phyloP scores from a whole-genome alignment of 768 basidiomycete species.

The Suillus alpinus region DNA sequence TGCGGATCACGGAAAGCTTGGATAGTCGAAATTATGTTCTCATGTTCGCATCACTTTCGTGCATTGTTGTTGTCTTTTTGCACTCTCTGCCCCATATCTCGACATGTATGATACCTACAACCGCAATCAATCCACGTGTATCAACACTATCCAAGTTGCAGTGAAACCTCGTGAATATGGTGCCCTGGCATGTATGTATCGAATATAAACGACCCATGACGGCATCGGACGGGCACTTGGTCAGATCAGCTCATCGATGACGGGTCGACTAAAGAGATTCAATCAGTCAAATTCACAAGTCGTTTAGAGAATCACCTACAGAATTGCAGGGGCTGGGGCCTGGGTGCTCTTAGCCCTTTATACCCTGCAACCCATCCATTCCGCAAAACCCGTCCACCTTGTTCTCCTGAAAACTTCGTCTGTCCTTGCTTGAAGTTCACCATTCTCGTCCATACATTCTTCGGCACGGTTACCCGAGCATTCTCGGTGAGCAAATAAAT shows the following conservation, averaged over 20 bases:
- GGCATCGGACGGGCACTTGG: no score
- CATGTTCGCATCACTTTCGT: conserved; percentile 7
- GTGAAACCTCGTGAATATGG: not conserved
- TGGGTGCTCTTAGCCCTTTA: conserved; percentile 1
- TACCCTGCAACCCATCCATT: conserved; percentile 1
- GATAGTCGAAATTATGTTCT: conserved; percentile 11
- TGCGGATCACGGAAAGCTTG: conserved; percentile 49
- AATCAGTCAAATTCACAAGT: not conserved
- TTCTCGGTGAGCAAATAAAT: conserved; percentile 45
- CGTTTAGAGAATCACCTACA: not conserved
- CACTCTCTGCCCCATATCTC: conserved; percentile 1
- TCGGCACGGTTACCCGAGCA: conserved; percentile 36
- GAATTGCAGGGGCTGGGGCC: not conserved
- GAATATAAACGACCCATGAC: not conserved
- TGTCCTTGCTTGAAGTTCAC: conserved; percentile 42
- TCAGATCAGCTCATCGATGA: not conserved
- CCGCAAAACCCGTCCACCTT: not conserved
- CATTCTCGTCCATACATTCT: conserved; percentile 45
- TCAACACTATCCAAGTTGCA: not conserved
- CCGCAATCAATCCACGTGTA: not conserved
- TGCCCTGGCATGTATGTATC: not conserved
- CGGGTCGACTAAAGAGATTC: not conserved
- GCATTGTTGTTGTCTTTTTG: conserved; percentile 13
- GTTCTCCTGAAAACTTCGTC: not conserved
- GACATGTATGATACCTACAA: conserved; percentile 2